Evolutionary conservation across 1,284 basidiomycete genomes (phyloP).

Genomic region (Pterula multifida): DNA sequence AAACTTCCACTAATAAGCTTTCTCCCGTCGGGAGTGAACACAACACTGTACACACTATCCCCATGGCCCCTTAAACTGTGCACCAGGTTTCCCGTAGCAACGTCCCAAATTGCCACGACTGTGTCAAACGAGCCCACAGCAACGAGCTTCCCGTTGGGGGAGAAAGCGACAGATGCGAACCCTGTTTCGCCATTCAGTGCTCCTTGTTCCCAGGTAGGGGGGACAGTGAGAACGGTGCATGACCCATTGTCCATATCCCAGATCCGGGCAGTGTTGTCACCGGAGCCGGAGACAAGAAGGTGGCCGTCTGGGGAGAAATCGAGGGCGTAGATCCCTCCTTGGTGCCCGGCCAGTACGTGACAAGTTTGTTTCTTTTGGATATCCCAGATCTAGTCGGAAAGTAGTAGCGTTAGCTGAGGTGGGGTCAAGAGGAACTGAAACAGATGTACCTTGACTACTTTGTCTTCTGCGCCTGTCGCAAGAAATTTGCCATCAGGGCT

Average conservation of each 20-base stretch:
- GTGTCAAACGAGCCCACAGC: slow-evolving; percentile 81
- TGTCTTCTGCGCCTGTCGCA: slow-evolving; percentile 79
- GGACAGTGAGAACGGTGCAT: slow-evolving; percentile 48
- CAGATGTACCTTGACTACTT: slow-evolving; percentile 62
- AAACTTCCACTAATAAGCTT: slow-evolving; percentile 74
- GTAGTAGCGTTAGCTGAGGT: slow-evolving; percentile 3
- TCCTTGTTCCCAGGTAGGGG: slow-evolving; percentile 43
- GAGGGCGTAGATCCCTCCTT: slow-evolving; percentile 85
- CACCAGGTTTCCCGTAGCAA: slow-evolving; percentile 56
- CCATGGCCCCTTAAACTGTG: slow-evolving; percentile 72
- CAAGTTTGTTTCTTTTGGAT: slow-evolving; percentile 63
- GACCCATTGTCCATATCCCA: slow-evolving; percentile 70
- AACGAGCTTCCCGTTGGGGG: slow-evolving; percentile 69
- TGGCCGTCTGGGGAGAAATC: slow-evolving; percentile 77
- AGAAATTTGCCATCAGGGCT: slow-evolving; percentile 73
- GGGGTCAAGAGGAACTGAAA: slow-evolving; percentile 4
- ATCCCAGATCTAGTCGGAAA: slow-evolving; percentile 65
- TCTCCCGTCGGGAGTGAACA: slow-evolving; percentile 79
- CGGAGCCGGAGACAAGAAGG: slow-evolving; percentile 80
- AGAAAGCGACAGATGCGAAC: slow-evolving; percentile 73
- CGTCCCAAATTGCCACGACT: slow-evolving; percentile 82
- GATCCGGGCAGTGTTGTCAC: slow-evolving; percentile 81
- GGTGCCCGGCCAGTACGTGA: slow-evolving; percentile 73
- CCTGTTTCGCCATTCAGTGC: slow-evolving; percentile 54
- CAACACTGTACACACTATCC: slow-evolving; percentile 79